Evolutionary conservation across 148 eudicot genomes (phyloP), one percentile per base, ranked within the genome.

Genomic region (Cornus controversa): DNA sequence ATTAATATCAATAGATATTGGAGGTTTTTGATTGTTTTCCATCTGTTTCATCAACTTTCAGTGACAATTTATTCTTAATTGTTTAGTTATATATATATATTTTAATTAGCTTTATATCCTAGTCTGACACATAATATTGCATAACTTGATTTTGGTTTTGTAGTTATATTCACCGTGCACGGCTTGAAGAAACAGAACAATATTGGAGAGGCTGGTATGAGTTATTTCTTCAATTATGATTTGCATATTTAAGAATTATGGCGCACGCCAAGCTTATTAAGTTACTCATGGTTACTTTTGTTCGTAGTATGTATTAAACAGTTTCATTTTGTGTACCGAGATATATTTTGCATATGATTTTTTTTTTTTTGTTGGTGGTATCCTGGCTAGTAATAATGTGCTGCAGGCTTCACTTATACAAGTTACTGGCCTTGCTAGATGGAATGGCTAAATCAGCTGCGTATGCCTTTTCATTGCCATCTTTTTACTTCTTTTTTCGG

Each of bases 181-280:
- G 73, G 73, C 85, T 94, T 77, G 95, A 86, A 85, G 88, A 92
- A 85, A 92, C 97, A 31, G 97, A 92, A 75, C 92, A 92, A 57
- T 91, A 89, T 74, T 94, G 98, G 98, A 88, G 90, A 89, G 94
- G 94, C 88, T 94, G 98, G 98, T 94, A 92, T 78, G 87, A 42
- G 20, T 67, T 73, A n/a, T 47, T 60, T 37, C 76, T 53, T 66
- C 15, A 53, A 40, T 54, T 62, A 29, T 23, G 16, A 50, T 67
- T 29, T 67, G 31, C 72, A 50, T n/a, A 27, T 50, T 26, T 71
- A 58, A 26, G 37, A 47, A 25, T 71, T n/a, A 50, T 22, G 5
- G 50, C 50, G 6, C 5, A 75, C 36, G 24, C 29, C 28, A n/a
- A 34, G 65, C 29, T 79, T 14, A 24, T 63, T 28, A 66, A 54